Conservation (phyloP, 306 rosid genomes). For the Cicer cuneatum region DNA sequence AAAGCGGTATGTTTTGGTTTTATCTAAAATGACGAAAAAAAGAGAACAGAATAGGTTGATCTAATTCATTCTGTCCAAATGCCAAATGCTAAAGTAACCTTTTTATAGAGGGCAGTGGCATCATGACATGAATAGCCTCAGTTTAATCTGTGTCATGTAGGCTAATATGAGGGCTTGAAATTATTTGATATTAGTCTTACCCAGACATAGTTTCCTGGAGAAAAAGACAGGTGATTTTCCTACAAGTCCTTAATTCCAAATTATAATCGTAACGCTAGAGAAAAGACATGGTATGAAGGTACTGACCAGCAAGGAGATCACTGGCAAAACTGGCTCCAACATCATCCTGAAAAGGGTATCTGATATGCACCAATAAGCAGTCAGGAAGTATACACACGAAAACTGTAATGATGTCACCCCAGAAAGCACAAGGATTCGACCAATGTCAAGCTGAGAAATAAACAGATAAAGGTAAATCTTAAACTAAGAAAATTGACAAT, state of each 20-base stretch:
- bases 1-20: background rate
- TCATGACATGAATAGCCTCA: constrained; percentile 36
- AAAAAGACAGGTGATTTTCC: constrained; percentile 31
- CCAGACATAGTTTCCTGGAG: constrained; percentile 25
- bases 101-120: constrained; percentile 19
- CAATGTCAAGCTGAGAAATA: constrained; percentile 46
- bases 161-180: constrained; percentile 28
- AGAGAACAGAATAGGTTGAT: background rate
- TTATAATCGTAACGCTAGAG: constrained; percentile 42
- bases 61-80: background rate
- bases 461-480: constrained; percentile 38
- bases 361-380: constrained; percentile 58
- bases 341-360: constrained; percentile 76
- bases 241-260: constrained; percentile 35
- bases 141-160: constrained; percentile 1
- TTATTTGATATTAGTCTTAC: constrained; percentile 18
- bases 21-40: background rate
- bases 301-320: constrained; percentile 73
- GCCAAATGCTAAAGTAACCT: background rate
- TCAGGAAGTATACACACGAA: constrained; percentile 53
- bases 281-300: constrained; percentile 25
- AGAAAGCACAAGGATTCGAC: constrained; percentile 42
- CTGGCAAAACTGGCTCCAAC: constrained; percentile 78
- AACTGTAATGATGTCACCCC: constrained; percentile 46
- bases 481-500: constrained; percentile 21